phyloP scores from a whole-genome alignment of 176 grass and related monocot genomes.

The Aegilops longissima region DNA sequence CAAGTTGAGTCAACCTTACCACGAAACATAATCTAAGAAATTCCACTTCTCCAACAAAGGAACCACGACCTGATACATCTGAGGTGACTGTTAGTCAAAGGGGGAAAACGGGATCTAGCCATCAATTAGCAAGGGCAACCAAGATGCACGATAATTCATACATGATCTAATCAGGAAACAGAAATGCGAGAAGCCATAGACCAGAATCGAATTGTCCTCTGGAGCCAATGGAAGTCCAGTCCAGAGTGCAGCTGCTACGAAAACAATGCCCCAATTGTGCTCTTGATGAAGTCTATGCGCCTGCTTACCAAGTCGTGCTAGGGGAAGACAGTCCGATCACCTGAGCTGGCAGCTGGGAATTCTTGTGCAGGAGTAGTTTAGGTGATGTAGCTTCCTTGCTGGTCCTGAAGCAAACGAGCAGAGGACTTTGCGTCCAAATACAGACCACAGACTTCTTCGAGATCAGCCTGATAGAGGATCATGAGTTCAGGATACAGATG shows the following conservation, averaged over 20 bases:
- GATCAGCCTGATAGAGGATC: conserved; percentile 55
- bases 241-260: background rate
- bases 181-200: conserved; percentile 13
- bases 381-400: conserved; percentile 92
- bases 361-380: conserved; percentile 28
- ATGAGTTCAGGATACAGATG: conserved; percentile 18
- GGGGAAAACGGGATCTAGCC: background rate
- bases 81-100: background rate
- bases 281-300: background rate
- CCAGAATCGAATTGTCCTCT: conserved; percentile 17
- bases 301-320: background rate
- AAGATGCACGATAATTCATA: conserved; percentile 6
- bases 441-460: conserved; percentile 72
- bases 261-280: background rate
- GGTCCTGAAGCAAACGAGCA: conserved; percentile 84
- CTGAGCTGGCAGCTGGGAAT: background rate
- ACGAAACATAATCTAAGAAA: no score
- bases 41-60: background rate
- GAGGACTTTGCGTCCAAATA: conserved; percentile 93
- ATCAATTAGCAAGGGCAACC: background rate
- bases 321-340: background rate
- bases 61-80: background rate
- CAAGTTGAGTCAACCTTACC: no score
- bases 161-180: conserved; percentile 19
- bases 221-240: background rate